A percentile compares a stretch with the other conserved stretches of the same genome.
phyloP scores from a whole-genome alignment of 257 asterid species.

The Nicotiana knightiana region DNA sequence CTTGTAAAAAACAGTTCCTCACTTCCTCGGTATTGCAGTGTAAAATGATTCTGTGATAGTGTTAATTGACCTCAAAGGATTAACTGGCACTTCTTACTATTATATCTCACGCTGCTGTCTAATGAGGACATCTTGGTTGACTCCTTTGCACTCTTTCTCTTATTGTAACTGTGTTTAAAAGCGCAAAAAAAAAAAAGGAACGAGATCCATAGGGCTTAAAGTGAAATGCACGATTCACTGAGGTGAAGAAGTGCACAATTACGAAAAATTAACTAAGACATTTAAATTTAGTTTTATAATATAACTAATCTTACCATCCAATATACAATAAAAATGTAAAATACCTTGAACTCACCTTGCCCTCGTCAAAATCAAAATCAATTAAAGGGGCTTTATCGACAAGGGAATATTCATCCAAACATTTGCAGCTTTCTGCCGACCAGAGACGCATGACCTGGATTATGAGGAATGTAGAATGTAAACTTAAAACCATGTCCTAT shows the following conservation, averaged over 20 bases:
- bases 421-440: slow-evolving; percentile 87
- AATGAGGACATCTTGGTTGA: background rate
- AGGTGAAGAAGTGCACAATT: background rate
- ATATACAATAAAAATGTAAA: slow-evolving; percentile 9
- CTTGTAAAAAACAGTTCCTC: background rate
- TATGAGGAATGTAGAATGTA: slow-evolving; percentile 9
- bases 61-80: background rate
- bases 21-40: background rate
- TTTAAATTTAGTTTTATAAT: background rate
- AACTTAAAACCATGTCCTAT: background rate
- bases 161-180: background rate
- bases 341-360: slow-evolving; percentile 54
- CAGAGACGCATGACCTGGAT: slow-evolving; percentile 90
- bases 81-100: background rate
- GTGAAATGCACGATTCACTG: background rate
- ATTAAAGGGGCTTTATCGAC: slow-evolving; percentile 81
- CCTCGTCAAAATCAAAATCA: slow-evolving; percentile 92
- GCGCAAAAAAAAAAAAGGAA: background rate
- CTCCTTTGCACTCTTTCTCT: background rate
- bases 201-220: background rate
- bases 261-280: background rate
- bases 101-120: background rate
- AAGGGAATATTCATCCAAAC: slow-evolving; percentile 67
- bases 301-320: background rate
- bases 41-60: background rate